A percentile compares a stretch with the other conserved stretches of the same genome.
Evolutionary conservation across 2,329 filamentous ascomycete species (phyloP).

Genomic region (Rhinocladiella mackenziei): DNA sequence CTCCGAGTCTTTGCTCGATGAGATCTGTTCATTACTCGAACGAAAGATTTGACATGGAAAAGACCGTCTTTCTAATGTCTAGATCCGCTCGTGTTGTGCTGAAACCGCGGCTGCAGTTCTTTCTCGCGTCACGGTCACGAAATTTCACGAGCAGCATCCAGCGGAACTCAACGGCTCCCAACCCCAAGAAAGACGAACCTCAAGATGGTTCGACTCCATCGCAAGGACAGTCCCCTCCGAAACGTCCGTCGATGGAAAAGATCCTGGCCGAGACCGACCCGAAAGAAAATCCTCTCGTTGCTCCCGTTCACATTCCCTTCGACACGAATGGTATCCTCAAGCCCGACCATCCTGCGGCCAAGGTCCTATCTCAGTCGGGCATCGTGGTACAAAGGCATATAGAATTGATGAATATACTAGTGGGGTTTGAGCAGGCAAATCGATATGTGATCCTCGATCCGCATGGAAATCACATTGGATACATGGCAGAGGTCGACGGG

Average conservation of each 20-base stretch:
- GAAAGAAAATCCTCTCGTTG: conserved; percentile 50
- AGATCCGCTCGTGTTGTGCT: conserved; percentile 10
- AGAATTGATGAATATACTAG: conserved; percentile 63
- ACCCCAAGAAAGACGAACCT: conserved; percentile 10
- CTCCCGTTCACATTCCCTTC: conserved; percentile 59
- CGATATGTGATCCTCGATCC: conserved; percentile 63
- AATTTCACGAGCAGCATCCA: conserved; percentile 2
- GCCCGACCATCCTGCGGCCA: conserved; percentile 54
- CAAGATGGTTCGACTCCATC: neutral
- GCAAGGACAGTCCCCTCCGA: conserved; percentile 28
- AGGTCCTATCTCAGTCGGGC: conserved; percentile 57
- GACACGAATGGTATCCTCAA: conserved; percentile 58
- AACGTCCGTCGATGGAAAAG: conserved; percentile 37
- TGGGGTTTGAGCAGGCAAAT: conserved; percentile 65
- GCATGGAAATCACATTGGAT: conserved; percentile 59
- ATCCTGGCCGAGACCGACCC: conserved; percentile 43
- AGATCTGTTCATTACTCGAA: neutral
- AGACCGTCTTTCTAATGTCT: conserved; percentile 1
- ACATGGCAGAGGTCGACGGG: conserved; percentile 60
- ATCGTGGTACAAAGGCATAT: conserved; percentile 61
- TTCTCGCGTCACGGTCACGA: conserved; percentile 5
- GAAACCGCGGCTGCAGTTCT: neutral
- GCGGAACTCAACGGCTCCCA: neutral
- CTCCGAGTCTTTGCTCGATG: too few species aligned
- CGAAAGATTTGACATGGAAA: conserved; percentile 9